Conservation (phyloP, 371 early-diverging fungal genomes). For the Apophysomyces ossiformis region DNA sequence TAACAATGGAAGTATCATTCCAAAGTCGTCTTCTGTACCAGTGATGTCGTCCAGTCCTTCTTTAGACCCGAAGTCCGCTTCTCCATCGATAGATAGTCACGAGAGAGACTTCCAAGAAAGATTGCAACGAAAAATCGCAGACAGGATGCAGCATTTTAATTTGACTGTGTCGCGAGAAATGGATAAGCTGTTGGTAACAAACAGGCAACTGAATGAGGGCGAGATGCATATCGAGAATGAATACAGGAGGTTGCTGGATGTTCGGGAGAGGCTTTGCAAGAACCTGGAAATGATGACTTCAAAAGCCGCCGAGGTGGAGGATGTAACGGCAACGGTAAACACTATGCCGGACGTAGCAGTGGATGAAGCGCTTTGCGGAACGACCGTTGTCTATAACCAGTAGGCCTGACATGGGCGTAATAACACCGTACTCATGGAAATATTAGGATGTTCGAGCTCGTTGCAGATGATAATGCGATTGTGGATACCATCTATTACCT, state of each 20-base stretch:
- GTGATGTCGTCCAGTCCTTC: constrained; percentile 8
- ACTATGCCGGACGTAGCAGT: constrained; percentile 67
- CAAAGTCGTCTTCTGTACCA: constrained; percentile 37
- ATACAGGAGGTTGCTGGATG: constrained; percentile 53
- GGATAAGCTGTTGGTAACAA: constrained; percentile 57
- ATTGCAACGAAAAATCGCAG: constrained; percentile 49
- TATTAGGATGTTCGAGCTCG: constrained; percentile 78
- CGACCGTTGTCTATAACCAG: constrained; percentile 82
- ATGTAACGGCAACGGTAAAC: constrained; percentile 54
- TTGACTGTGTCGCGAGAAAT: constrained; percentile 56
- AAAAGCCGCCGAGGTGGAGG: constrained; percentile 58
- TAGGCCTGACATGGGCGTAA: constrained; percentile 29
- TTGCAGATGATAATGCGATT: constrained; percentile 89
- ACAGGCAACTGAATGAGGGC: constrained; percentile 69
- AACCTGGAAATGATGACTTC: constrained; percentile 68
- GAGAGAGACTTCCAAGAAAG: constrained; percentile 27
- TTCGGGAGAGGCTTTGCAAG: constrained; percentile 55
- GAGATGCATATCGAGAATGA: constrained; percentile 65
- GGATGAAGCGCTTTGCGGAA: constrained; percentile 71
- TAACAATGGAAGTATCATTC: constrained; percentile 3
- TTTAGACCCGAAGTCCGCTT: neutral
- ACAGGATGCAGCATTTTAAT: constrained; percentile 49
- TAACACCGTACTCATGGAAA: neutral
- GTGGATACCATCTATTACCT: constrained; percentile 90
- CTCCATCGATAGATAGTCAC: constrained; percentile 7